Evolutionary conservation across 192 early-diverging fungal genomes (phyloP).

Genomic region (Gonapodya prolifera): DNA sequence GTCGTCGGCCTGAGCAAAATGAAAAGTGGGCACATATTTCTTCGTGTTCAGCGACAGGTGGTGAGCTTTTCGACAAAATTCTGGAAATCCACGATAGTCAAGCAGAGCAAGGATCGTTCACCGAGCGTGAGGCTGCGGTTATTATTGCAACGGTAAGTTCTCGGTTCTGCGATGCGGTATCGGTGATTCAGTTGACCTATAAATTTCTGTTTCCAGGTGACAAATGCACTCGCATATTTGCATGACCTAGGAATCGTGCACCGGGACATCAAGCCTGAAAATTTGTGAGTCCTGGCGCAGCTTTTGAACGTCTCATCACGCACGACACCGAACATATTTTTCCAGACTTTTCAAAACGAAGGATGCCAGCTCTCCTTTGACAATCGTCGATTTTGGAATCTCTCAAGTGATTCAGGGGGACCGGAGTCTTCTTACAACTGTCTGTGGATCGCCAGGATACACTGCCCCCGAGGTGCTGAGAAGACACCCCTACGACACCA

Average conservation of each 20-base stretch:
- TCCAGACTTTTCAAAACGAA: conserved; percentile 1
- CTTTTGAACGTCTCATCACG: conserved; percentile 6
- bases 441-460: conserved; percentile 9
- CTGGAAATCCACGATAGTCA: conserved; percentile 22
- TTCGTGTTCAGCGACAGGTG: conserved; percentile 27
- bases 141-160: conserved; percentile 14
- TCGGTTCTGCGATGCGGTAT: no score
- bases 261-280: conserved; percentile 13
- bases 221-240: conserved; percentile 50
- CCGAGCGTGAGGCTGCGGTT: conserved; percentile 53
- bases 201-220: not conserved
- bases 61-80: conserved; percentile 90
- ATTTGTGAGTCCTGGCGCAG: no score
- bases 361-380: not conserved
- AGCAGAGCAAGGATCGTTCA: conserved; percentile 50
- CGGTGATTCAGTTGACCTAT: no score
- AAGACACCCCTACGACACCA: conserved; percentile 6
- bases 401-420: conserved; percentile 2
- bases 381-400: conserved; percentile 9
- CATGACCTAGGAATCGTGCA: conserved; percentile 43
- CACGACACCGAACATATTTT: not conserved
- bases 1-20: no score
- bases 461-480: conserved; percentile 9
- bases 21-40: not conserved
- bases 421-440: conserved; percentile 5